Evolutionary conservation across 208 protist genomes (phyloP), one percentile per base, ranked within the genome.

Genomic region (Trypanosoma lewisi): DNA sequence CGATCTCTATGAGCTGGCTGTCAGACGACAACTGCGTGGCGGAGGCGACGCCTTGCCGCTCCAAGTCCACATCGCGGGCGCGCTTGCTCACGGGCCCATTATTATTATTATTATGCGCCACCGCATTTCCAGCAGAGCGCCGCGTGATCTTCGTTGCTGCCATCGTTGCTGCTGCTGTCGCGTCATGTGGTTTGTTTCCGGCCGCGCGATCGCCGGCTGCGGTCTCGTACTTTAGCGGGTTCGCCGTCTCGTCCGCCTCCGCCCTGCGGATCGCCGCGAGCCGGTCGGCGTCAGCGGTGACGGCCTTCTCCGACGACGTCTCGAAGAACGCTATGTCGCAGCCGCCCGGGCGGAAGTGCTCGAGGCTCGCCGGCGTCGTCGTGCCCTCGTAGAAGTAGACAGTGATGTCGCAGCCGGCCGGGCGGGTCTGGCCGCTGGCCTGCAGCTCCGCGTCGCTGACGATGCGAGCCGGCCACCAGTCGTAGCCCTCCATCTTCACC

Each of bases 381-480:
- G 72, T 72, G 19, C 83, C 88, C 30, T 65, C 51, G 76, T 95
- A 93, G 64, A 87, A 89, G 68, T 78, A 63, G 4, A 92, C 79
- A 21, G 77, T 75, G 9, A 90, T 39, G 60, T 91, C 82, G 41
- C 59, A 75, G 19, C 70, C 75, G 0, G 70, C 45, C 2, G 70
- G 59, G 39, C 63, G 67, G 33, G 23, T 54, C 27, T 53, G 54
- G 28, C 67, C 72, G 44, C 62, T 56, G 2, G 27, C 53, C 16
- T 55, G 36, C 14, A 77, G 50, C 30, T 89, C 75, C 45, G 73
- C 80, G 25, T 79, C 76, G 47, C 70, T 72, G 21, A 91, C 55
- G 14, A 95, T 77, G 30, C 83, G 81, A 6, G 83, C 89, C 0
- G 89, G 89, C 89, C 89, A 95, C 86, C 89, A 95, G 36, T 77